Conservation (phyloP, 257 asterid species). For the Solanum sejunctum region DNA sequence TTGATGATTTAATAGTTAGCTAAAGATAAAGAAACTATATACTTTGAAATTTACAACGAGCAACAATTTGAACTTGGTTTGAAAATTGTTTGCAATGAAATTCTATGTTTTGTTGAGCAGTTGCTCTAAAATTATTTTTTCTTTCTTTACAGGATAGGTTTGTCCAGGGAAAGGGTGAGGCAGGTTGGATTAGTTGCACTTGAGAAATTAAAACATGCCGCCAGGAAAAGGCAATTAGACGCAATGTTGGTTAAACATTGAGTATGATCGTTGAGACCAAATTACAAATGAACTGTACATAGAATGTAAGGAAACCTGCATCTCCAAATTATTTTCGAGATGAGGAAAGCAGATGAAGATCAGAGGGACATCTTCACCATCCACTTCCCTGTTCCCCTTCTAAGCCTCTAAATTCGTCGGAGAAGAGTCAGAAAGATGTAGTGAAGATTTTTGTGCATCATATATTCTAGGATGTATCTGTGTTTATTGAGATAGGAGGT, state of each 20-base stretch:
- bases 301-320: neutral
- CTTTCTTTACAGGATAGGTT: conserved; percentile 64
- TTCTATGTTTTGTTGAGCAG: neutral
- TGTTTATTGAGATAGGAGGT: neutral
- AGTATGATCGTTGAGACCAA: neutral
- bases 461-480: neutral
- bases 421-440: neutral
- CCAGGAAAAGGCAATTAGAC: conserved; percentile 55
- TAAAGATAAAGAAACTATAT: neutral
- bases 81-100: neutral
- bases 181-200: conserved; percentile 92
- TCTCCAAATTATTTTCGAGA: neutral
- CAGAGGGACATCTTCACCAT: neutral
- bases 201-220: conserved; percentile 87
- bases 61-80: neutral
- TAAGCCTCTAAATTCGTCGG: neutral
- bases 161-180: conserved; percentile 93
- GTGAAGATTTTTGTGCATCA: neutral
- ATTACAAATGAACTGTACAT: neutral
- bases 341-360: neutral
- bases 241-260: conserved; percentile 66
- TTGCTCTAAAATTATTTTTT: neutral
- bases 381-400: neutral
- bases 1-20: neutral
- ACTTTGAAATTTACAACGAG: neutral